Base-by-base conservation (phyloP, 805 yeast species). In the Ogataea sp. region DNA sequence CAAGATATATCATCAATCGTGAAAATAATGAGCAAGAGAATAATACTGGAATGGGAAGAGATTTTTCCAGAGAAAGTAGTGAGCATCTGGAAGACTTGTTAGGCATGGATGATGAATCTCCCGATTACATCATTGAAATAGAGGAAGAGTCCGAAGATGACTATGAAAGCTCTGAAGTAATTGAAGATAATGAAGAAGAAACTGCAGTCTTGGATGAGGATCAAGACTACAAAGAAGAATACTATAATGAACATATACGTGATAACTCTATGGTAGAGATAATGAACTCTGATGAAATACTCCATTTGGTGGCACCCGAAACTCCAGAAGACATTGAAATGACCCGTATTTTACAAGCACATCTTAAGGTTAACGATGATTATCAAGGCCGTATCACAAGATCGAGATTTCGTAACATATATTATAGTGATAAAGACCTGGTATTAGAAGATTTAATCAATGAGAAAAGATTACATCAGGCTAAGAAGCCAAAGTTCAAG, bases 11-110 rank as follows among this genome's bases (percentile, higher is more conserved):
- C 26, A 11, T 17, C 56, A 51, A 31, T 61, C 64, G 6, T 46
- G 47, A 9, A 68, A 65, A 33, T 63, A 51, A 23, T 52, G 29
- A 14, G 8, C 20, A 51, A 31, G 62, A 61, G 4, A 52, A 53
- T 6, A 44, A 48, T 15, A 59, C 51, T 25, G 35, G 29, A 20
- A 37, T 37, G 2, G 17, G 15, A 16, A 18, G 21, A 20, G n/a
- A n/a, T n/a, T n/a, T n/a, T n/a, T n/a, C n/a, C 26, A 23, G 26
- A 23, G 26, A 23, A 23, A 7, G 11, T 6, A 21, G 15, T 21
- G 26, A 21, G 7, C 9, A 10, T 7, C 15, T 3, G 33, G 35
- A 34, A 24, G 26, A 13, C 6, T 6, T 23, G 6, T 15, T 33
- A 4, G 17, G 16, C 10, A 14, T n/a, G 16, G 29, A 33, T 14